Evolutionary conservation across 257 asterid species (phyloP).

Genomic region (Echium plantagineum): DNA sequence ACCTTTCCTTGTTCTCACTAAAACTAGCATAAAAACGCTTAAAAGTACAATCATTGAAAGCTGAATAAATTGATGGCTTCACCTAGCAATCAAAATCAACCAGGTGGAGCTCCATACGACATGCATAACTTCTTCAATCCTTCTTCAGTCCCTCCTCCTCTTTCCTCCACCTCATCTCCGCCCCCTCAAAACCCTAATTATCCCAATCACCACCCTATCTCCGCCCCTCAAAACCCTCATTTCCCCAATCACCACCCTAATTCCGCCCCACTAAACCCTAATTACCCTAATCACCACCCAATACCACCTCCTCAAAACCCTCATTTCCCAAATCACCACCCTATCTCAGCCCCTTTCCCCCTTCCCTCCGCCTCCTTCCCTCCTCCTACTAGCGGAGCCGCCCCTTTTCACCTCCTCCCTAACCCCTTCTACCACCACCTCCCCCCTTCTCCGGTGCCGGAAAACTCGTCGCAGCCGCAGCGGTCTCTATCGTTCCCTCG

Average conservation of each 20-base stretch:
- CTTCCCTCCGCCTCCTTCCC: constrained; percentile 38
- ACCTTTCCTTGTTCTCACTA: no score
- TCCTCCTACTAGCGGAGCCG: constrained; percentile 73
- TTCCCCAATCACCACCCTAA: constrained; percentile 30
- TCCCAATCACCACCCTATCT: no score
- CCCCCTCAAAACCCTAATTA: constrained; percentile 9
- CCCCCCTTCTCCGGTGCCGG: constrained; percentile 27
- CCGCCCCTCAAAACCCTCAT: constrained; percentile 1
- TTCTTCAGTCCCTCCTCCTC: constrained; percentile 22
- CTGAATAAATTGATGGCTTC: constrained; percentile 39
- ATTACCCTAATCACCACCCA: constrained; percentile 20
- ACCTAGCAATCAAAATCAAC: constrained; percentile 61
- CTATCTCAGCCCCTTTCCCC: constrained; percentile 15
- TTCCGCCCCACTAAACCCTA: constrained; percentile 15
- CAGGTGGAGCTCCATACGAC: constrained; percentile 72
- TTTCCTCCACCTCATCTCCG: constrained; percentile 18
- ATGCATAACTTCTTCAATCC: constrained; percentile 58
- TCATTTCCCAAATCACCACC: background rate
- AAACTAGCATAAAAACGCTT: no score
- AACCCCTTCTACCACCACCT: constrained; percentile 74
- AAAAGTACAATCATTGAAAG: no score
- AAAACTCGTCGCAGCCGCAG: constrained; percentile 6
- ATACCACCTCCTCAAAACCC: constrained; percentile 20
- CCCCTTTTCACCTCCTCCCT: constrained; percentile 46
- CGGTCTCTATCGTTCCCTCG: constrained; percentile 37